Percentiles rank a stretch among this genome's conserved stretches.
Conservation (phyloP, 257 asterid species). For the Ligustrum vulgare region DNA sequence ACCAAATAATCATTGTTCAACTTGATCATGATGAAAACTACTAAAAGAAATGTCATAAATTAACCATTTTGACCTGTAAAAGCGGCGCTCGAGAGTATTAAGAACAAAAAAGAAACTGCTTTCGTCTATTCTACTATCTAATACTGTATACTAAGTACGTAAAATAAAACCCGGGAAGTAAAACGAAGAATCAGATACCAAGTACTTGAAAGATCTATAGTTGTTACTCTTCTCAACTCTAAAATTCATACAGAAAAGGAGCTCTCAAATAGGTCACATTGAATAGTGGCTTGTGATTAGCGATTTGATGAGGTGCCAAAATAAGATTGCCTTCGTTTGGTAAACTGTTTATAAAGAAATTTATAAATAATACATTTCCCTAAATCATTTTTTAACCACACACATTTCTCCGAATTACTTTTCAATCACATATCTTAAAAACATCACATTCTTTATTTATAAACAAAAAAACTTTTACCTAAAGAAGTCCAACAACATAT, state of each 20-base stretch:
- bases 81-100: neutral
- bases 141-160: neutral
- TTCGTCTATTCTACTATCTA: neutral
- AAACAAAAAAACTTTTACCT: too few relatives aligned
- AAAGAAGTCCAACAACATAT: slow-evolving; percentile 1
- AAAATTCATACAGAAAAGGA: slow-evolving; percentile 3
- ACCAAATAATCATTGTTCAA: neutral
- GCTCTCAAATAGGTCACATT: slow-evolving; percentile 4
- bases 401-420: too few relatives aligned
- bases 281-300: neutral
- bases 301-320: neutral
- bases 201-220: neutral
- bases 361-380: too few relatives aligned
- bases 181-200: neutral
- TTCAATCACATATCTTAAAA: too few relatives aligned
- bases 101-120: neutral
- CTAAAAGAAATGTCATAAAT: neutral
- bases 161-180: neutral
- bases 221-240: neutral
- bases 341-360: too few relatives aligned
- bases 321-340: too few relatives aligned
- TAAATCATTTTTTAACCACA: too few relatives aligned
- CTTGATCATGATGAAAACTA: neutral
- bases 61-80: neutral
- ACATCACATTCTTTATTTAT: too few relatives aligned